phyloP scores from a whole-genome alignment of 495 filamentous ascomycete genomes.

The Neurospora tetraspora region DNA sequence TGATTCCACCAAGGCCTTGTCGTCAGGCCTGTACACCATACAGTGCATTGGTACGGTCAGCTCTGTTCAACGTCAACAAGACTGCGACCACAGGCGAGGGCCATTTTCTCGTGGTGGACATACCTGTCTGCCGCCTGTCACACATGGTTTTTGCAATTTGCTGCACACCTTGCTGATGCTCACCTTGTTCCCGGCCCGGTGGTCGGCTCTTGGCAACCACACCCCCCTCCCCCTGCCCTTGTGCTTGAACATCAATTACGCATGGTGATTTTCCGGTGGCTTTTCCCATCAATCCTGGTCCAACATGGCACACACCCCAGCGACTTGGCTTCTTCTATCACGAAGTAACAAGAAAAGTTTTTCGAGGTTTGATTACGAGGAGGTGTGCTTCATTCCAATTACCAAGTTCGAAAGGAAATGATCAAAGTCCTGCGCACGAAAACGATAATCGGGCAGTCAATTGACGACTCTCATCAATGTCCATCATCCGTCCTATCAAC shows the following conservation, averaged over 20 bases:
- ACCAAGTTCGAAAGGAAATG: background rate
- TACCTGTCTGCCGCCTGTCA: background rate
- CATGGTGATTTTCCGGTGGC: background rate
- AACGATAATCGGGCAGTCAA: background rate
- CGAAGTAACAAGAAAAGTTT: background rate
- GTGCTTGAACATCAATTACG: background rate
- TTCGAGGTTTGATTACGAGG: background rate
- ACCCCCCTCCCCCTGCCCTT: background rate
- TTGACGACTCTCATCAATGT: background rate
- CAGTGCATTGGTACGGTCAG: background rate
- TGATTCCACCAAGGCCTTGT: background rate
- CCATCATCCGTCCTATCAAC: background rate
- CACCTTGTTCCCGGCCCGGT: background rate
- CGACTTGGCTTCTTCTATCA: background rate
- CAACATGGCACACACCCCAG: background rate
- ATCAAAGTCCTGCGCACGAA: background rate
- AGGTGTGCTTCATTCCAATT: background rate
- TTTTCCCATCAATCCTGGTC: background rate
- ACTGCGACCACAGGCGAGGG: background rate
- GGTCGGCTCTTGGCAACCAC: background rate
- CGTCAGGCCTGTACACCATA: background rate
- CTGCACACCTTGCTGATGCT: background rate
- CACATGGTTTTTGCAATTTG: background rate
- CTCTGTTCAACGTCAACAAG: background rate
- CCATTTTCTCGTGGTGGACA: background rate